phyloP scores from a whole-genome alignment of 1,284 basidiomycete genomes.

The Trametes versicolor region DNA sequence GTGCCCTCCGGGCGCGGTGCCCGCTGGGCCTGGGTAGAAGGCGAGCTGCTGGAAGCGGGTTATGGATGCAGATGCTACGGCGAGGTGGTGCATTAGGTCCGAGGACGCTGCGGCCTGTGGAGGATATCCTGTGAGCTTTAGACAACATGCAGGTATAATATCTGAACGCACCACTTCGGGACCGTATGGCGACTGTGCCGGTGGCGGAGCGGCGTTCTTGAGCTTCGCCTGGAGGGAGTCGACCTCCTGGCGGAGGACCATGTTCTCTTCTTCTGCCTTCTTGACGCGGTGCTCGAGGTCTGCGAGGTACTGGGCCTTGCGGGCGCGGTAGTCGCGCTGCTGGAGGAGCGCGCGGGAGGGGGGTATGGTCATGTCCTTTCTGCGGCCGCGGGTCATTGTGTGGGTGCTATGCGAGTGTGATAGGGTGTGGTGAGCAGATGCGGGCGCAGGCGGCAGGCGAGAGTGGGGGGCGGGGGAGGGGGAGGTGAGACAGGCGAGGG shows the following conservation, averaged over 20 bases:
- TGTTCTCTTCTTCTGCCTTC: conserved; percentile 64
- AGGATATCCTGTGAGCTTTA: conserved; percentile 14
- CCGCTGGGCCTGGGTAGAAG: conserved; percentile 38
- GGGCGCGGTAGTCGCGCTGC: conserved; percentile 71
- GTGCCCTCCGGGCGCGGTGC: conserved; percentile 29
- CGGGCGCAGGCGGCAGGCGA: conserved; percentile 1
- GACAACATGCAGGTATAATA: not conserved
- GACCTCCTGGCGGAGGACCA: conserved; percentile 57
- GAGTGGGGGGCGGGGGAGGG: conserved; percentile 10
- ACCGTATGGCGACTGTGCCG: conserved; percentile 38
- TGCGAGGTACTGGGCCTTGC: conserved; percentile 64
- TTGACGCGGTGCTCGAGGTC: conserved; percentile 64
- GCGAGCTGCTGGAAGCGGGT: conserved; percentile 49
- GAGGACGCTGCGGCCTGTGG: conserved; percentile 58
- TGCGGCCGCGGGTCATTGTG: conserved; percentile 68
- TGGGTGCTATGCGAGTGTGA: conserved; percentile 8
- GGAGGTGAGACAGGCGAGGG: not conserved
- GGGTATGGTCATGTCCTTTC: conserved; percentile 66
- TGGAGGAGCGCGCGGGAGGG: conserved; percentile 55
- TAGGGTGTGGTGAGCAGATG: conserved; percentile 1
- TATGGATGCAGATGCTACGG: conserved; percentile 55
- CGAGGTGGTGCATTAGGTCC: conserved; percentile 60
- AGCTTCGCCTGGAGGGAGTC: conserved; percentile 42
- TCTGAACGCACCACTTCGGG: conserved; percentile 54
- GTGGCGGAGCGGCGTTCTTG: conserved; percentile 24